A percentile compares a stretch with the other conserved stretches of the same genome.
phyloP scores from a whole-genome alignment of 2,329 filamentous ascomycete species.

The Paramyrothecium roridum region DNA sequence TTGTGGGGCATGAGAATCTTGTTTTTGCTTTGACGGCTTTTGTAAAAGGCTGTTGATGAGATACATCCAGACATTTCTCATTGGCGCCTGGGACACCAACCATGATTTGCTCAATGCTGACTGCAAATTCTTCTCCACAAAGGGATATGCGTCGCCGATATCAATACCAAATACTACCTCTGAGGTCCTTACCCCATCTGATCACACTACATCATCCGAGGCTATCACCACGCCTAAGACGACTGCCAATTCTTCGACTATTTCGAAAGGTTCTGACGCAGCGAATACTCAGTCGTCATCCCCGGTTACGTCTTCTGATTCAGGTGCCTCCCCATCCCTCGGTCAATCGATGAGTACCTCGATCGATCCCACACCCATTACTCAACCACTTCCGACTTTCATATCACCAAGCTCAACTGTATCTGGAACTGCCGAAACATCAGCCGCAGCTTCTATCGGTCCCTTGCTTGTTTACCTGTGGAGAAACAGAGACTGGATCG shows the following conservation, averaged over 20 bases:
- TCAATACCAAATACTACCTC: no score
- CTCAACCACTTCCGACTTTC: background rate
- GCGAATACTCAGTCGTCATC: no score
- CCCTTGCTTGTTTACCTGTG: conserved; percentile 6
- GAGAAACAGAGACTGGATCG: conserved; percentile 6
- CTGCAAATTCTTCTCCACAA: background rate
- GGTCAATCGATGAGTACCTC: background rate
- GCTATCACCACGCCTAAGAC: no score
- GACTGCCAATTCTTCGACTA: no score
- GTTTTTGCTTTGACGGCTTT: background rate
- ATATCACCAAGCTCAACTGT: conserved; percentile 2
- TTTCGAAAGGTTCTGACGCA: no score
- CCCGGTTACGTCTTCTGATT: background rate
- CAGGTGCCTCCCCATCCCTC: background rate
- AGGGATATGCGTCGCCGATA: background rate
- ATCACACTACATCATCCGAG: no score
- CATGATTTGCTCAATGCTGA: background rate
- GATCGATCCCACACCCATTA: background rate
- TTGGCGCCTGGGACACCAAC: background rate
- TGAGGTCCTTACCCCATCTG: no score
- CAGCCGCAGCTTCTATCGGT: background rate
- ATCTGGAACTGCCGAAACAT: conserved; percentile 1
- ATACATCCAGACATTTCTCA: background rate
- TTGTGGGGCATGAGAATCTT: background rate
- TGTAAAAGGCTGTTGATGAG: background rate